phyloP scores from a whole-genome alignment of 768 basidiomycete genomes.

The Kwoniella sp. region DNA sequence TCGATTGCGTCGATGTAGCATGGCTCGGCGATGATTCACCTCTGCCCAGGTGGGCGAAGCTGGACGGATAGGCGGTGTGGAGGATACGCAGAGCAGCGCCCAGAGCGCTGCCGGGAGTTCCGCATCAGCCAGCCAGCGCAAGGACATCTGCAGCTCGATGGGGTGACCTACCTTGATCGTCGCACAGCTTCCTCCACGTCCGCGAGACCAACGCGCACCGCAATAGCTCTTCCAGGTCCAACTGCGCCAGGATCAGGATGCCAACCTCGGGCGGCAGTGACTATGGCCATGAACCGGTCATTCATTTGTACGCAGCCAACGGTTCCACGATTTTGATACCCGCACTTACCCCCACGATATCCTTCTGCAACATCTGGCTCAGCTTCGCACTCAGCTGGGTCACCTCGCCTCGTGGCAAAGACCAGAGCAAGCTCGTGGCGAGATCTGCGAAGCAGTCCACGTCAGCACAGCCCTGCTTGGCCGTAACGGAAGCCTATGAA shows the following conservation, averaged over 20 bases:
- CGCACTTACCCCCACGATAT: constrained; percentile 40
- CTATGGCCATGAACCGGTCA: too few relatives aligned
- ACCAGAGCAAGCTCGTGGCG: constrained; percentile 26
- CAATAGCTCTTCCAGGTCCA: constrained; percentile 28
- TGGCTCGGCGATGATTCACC: constrained; percentile 8
- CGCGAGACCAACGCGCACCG: constrained; percentile 24
- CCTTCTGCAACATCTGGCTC: constrained; percentile 30
- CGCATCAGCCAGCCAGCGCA: neutral
- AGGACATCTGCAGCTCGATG: neutral
- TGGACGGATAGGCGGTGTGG: constrained; percentile 24
- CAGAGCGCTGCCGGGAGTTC: constrained; percentile 23
- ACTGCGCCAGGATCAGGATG: constrained; percentile 18
- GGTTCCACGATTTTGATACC: too few relatives aligned
- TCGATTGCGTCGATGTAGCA: neutral
- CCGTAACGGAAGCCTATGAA: neutral
- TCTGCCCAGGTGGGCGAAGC: constrained; percentile 34
- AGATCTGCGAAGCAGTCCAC: constrained; percentile 5
- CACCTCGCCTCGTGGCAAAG: constrained; percentile 37
- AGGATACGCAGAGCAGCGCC: constrained; percentile 19
- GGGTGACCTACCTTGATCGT: constrained; percentile 26
- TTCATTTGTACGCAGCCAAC: too few relatives aligned
- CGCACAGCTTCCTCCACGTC: constrained; percentile 25
- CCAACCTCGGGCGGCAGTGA: constrained; percentile 30
- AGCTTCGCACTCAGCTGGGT: constrained; percentile 22
- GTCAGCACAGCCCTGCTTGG: neutral